Base-by-base conservation (phyloP, 1,284 basidiomycete species). In the Cryptococcus sp. region DNA sequence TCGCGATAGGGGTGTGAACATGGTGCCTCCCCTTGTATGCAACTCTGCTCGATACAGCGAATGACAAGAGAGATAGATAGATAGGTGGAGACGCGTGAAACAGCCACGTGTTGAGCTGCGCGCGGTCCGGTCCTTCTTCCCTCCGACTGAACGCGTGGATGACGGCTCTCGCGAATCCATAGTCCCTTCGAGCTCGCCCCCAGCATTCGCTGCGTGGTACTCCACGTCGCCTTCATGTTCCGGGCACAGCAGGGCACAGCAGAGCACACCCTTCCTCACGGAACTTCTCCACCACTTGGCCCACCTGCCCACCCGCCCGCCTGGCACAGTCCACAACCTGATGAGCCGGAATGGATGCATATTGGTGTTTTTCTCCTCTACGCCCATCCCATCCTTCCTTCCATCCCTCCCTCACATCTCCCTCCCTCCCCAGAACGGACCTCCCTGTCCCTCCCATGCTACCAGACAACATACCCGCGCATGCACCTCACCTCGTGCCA, bases 1-100 rank as follows among this genome's bases (percentile, higher is more conserved):
- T 55, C 66, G 73, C 2, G 71, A 75, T 12, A 77, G 64, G 12
- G 76, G 76, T 15, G 74, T 76, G 64, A 77, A 77, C 76, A 77
- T 76, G 37, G 16, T 18, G 33, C 38, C 28, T 9, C 5, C 28
- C 28, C 28, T 33, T 33, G 28, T 33, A 33, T 33, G 9, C 28
- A 33, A 9, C n/a, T 5, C 28, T 4, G 28, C 9, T 5, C 9
- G 28, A 33, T 33, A 33, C 28, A 33, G 9, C 9, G 28, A 33
- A 33, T 5, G 28, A 33, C 28, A 33, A 33, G 28, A 33, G 9
- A 9, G 28, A 33, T 33, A 33, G 28, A 33, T 33, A 33, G 28
- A 9, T 33, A 9, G 28, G 5, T 33, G 5, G 28, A 33, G 28
- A 33, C 28, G 28, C 28, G 28, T 33, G 28, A 9, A n/a, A n/a